Percentiles rank a stretch among this genome's conserved stretches.
These are phyloP conservation scores for Trapa bicornis DNA, from an alignment of 345 rosid genomes.

Conservation along the genomic window DNA sequence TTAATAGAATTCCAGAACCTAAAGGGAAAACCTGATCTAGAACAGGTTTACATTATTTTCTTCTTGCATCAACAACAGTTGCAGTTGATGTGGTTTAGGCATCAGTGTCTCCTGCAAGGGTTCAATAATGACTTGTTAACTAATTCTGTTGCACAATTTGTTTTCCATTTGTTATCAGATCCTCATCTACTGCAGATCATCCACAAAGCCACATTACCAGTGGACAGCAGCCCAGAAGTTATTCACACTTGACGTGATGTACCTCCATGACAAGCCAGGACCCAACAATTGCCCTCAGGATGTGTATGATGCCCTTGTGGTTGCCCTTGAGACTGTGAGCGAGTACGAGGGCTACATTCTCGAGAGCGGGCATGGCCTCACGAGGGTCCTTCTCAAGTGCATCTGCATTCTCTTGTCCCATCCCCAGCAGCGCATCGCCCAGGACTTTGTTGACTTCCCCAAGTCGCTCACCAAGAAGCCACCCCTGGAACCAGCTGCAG, in stretches of 20 bases:
- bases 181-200: slow-evolving; percentile 68
- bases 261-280: slow-evolving; percentile 83
- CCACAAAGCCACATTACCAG: slow-evolving; percentile 50
- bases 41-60: background rate
- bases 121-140: background rate
- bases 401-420: slow-evolving; percentile 60
- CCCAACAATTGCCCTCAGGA: slow-evolving; percentile 85
- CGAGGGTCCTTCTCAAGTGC: slow-evolving; percentile 50
- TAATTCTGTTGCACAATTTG: background rate
- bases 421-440: slow-evolving; percentile 80
- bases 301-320: slow-evolving; percentile 66
- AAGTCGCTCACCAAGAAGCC: slow-evolving; percentile 57
- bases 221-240: slow-evolving; percentile 66
- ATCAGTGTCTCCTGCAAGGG: background rate
- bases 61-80: background rate
- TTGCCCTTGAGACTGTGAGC: slow-evolving; percentile 63
- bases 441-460: slow-evolving; percentile 67
- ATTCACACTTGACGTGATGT: slow-evolving; percentile 85
- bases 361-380: slow-evolving; percentile 71
- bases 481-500: slow-evolving; percentile 26
- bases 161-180: slow-evolving; percentile 9
- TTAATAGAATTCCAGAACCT: background rate
- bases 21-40: background rate
- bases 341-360: slow-evolving; percentile 78
- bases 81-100: background rate